Evolutionary conservation across 192 early-diverging fungal genomes (phyloP).

Genomic region (Chytriomyces sp.): DNA sequence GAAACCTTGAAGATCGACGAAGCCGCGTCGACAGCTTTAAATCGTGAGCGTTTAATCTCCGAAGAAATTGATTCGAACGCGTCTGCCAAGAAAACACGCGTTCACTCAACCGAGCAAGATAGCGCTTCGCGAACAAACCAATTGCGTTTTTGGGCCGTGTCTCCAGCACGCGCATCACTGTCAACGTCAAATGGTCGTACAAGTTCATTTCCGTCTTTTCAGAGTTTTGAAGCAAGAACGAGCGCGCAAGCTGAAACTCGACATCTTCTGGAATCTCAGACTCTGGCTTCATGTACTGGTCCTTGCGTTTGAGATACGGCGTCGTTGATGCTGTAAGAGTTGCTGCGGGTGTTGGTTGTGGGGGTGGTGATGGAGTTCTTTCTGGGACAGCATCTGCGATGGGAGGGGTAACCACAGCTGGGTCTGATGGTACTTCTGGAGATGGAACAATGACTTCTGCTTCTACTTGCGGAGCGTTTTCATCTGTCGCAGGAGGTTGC

Average conservation of each 20-base stretch:
- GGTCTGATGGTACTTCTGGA: background rate
- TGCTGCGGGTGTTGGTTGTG: background rate
- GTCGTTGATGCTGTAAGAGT: slow-evolving; percentile 23
- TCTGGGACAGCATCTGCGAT: slow-evolving; percentile 14
- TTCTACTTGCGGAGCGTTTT: no score
- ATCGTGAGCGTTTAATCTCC: slow-evolving; percentile 51
- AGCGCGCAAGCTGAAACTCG: slow-evolving; percentile 56
- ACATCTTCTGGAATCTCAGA: slow-evolving; percentile 48
- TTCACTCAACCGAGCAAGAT: background rate
- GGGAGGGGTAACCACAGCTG: background rate
- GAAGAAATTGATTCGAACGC: slow-evolving; percentile 51
- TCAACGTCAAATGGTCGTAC: slow-evolving; percentile 58
- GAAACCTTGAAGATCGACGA: slow-evolving; percentile 43
- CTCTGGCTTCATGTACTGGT: slow-evolving; percentile 42
- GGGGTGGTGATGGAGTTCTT: slow-evolving; percentile 1
- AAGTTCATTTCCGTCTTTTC: slow-evolving; percentile 52
- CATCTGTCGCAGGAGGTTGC: no score
- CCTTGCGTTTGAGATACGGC: slow-evolving; percentile 46
- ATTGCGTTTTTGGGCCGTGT: slow-evolving; percentile 47
- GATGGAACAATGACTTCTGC: background rate
- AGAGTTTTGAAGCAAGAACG: slow-evolving; percentile 48
- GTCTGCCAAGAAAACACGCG: slow-evolving; percentile 30
- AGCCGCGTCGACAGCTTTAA: slow-evolving; percentile 37
- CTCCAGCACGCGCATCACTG: slow-evolving; percentile 57
- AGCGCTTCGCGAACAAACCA: slow-evolving; percentile 38